Base-by-base conservation (phyloP, 2,329 filamentous ascomycete genomes). In the Lasiodiplodia sp. region DNA sequence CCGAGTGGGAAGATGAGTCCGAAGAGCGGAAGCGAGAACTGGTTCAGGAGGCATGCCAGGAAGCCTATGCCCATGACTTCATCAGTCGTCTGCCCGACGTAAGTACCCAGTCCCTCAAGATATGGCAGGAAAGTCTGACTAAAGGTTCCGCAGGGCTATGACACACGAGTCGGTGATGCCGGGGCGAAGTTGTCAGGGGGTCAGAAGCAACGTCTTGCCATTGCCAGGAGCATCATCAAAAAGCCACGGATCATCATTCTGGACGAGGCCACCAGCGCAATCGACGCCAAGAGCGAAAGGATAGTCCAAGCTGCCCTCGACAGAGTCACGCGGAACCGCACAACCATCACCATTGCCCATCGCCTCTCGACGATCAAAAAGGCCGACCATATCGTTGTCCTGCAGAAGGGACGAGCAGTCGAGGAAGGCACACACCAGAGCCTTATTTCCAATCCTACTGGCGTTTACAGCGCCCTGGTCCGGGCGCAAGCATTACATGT, bases 131-230 rank as follows among this genome's bases (percentile, higher is more conserved):
- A 31, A 18, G 16, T 58, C n/a, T 58, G n/a, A 47, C 21, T 18
- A 12, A 21, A 0, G n/a, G 6, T 23, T 31, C 89, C 89, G 0
- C 92, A 98, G 73, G 92, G 92, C 2, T 98, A 98, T 75, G 88
- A 97, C 72, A 98, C 96, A 0, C 90, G 96, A 72, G 95, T 98
- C n/a, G 96, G 96, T 68, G 94, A 98, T 79, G 90, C 94, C 71
- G 96, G 95, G 12, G 97, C 97, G 77, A 83, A 97, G 65, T 86
- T 99, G 8, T 97, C 93, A 66, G 96, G 96, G 78, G 96, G 96
- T 44, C 96, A 99, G 81, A 97, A 97, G 80, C 96, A 98, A 80
- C 92, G 96, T 73, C 96, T 98, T 76, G 94, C 95, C 12, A 97
- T 98, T 79, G 94, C 95, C 10, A 87, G 94, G 75, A 94, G 94